Conservation (phyloP, 176 grass and related monocot genomes). For the Cocos nucifera region DNA sequence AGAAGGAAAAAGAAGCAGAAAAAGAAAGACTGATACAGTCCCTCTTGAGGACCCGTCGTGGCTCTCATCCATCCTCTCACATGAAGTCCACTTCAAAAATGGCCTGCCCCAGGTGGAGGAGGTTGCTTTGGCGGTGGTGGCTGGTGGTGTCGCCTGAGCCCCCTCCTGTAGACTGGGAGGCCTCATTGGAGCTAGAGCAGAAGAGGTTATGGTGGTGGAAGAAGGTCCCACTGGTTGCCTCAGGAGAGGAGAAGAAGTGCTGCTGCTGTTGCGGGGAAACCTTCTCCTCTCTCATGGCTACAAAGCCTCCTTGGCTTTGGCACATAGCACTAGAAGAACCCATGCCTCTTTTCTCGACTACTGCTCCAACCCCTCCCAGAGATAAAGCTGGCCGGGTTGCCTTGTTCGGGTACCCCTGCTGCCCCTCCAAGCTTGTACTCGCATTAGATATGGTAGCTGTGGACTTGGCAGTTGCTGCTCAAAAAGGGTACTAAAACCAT, state of each 20-base stretch:
- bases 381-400: background rate
- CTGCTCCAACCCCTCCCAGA: background rate
- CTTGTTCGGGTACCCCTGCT: background rate
- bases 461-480: background rate
- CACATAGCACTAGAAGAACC: background rate
- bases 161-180: background rate
- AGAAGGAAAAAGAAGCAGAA: no score
- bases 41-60: no score
- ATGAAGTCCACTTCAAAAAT: slow-evolving; percentile 24
- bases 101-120: slow-evolving; percentile 6
- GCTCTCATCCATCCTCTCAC: background rate
- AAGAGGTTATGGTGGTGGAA: slow-evolving; percentile 11
- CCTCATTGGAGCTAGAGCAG: background rate
- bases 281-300: background rate
- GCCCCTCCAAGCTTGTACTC: background rate
- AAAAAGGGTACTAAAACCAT: background rate
- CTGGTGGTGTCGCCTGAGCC: background rate
- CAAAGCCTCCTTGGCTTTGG: background rate
- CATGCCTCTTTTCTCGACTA: background rate
- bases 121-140: background rate
- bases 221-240: background rate
- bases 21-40: no score
- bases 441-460: background rate
- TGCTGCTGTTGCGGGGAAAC: background rate
- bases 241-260: background rate